phyloP scores from a whole-genome alignment of 192 early-diverging fungal species.

The Backusella tarrabulga region DNA sequence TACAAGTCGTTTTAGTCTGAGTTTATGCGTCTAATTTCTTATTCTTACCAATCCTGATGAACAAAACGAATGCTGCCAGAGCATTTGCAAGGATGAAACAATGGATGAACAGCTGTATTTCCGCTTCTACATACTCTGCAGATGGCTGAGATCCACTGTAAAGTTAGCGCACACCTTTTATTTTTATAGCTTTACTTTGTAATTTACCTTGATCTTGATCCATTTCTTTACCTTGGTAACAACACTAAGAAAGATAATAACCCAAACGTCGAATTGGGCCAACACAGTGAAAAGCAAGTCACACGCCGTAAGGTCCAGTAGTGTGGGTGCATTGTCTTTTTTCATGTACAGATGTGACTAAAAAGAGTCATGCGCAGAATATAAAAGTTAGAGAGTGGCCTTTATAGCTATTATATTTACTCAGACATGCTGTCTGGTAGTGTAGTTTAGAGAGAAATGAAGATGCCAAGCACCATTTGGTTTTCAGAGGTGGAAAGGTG shows the following conservation, averaged over 20 bases:
- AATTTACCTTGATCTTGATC: slow-evolving; percentile 22
- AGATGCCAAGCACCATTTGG: neutral
- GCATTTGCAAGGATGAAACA: slow-evolving; percentile 94
- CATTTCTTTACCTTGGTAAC: slow-evolving; percentile 7
- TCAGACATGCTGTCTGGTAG: neutral
- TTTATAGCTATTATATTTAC: no score
- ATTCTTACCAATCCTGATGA: slow-evolving; percentile 79
- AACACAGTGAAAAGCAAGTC: neutral
- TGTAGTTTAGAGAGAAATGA: neutral
- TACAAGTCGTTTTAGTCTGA: slow-evolving; percentile 4
- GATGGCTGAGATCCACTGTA: slow-evolving; percentile 43
- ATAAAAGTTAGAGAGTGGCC: no score
- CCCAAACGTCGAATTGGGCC: neutral
- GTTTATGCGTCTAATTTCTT: neutral
- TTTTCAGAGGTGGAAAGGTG: neutral
- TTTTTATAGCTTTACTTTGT: neutral
- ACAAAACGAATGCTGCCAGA: slow-evolving; percentile 92
- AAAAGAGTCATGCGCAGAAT: no score
- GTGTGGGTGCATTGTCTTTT: no score
- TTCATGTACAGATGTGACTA: no score
- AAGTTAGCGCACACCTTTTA: neutral
- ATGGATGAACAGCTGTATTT: slow-evolving; percentile 70
- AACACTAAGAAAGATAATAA: neutral
- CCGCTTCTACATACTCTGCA: slow-evolving; percentile 82
- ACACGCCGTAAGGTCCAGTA: no score